Percentiles rank a stretch among this genome's conserved stretches.
These are phyloP conservation scores for Elaeis oleifera DNA, from an alignment of 202 grass and related monocot species.

Conservation along the genomic window DNA sequence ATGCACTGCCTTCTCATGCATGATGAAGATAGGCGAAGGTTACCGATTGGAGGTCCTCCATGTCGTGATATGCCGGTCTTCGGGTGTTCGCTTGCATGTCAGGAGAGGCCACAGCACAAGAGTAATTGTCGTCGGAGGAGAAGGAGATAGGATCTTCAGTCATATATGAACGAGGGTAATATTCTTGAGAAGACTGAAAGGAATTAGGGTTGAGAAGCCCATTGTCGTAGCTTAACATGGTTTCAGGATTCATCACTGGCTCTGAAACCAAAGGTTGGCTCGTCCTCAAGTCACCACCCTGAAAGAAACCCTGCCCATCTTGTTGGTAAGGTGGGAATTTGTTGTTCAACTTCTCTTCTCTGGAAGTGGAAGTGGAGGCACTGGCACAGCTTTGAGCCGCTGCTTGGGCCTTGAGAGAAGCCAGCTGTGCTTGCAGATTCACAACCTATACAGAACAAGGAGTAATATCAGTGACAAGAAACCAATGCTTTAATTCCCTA, in stretches of 20 bases:
- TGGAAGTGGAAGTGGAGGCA: constrained; percentile 27
- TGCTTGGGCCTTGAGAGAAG: constrained; percentile 45
- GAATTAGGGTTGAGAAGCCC: constrained; percentile 24
- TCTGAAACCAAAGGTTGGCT: constrained; percentile 21
- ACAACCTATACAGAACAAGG: constrained; percentile 37
- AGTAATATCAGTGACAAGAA: constrained; percentile 6
- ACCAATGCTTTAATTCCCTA: no score
- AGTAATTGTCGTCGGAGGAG: constrained; percentile 21
- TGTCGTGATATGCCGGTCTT: constrained; percentile 38
- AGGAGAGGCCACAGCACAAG: constrained; percentile 2
- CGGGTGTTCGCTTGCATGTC: constrained; percentile 1
- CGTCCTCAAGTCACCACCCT: not conserved
- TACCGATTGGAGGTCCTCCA: constrained; percentile 51
- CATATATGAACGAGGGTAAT: constrained; percentile 29
- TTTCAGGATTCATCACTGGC: constrained; percentile 42
- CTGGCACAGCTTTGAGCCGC: constrained; percentile 32
- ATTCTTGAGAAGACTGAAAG: constrained; percentile 37
- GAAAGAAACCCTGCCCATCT: constrained; percentile 18
- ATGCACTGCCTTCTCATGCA: constrained; percentile 24
- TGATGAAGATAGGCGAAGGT: constrained; percentile 56
- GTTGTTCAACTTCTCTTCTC: constrained; percentile 26
- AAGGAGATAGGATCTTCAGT: constrained; percentile 15
- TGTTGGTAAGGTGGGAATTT: constrained; percentile 26
- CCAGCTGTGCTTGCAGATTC: constrained; percentile 71
- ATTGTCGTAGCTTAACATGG: constrained; percentile 28